These are phyloP conservation scores for Penicillium sclerotigenum DNA, from an alignment of 2,329 filamentous ascomycete genomes.

Conservation along the genomic window DNA sequence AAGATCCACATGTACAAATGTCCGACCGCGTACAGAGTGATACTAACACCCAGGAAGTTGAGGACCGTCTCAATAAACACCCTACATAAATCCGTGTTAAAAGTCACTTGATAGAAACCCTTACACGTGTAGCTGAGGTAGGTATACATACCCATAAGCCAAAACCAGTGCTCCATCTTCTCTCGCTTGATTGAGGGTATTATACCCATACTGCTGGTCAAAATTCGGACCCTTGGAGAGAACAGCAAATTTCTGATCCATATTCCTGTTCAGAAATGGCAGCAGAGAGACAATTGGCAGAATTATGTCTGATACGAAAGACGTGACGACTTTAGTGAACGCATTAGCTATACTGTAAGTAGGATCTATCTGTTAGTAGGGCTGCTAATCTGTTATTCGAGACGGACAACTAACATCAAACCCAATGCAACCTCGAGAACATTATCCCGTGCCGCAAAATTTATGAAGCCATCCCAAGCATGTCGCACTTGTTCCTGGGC, in stretches of 20 bases:
- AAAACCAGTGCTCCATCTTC: slow-evolving; percentile 69
- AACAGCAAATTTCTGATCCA: slow-evolving; percentile 71
- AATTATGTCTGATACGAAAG: slow-evolving; percentile 67
- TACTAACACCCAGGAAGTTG: slow-evolving; percentile 63
- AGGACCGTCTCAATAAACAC: slow-evolving; percentile 49
- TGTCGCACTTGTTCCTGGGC: slow-evolving; percentile 47
- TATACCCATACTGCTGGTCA: slow-evolving; percentile 56
- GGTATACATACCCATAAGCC: slow-evolving; percentile 60
- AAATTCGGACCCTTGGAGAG: slow-evolving; percentile 58
- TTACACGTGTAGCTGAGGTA: not conserved
- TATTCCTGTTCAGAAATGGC: slow-evolving; percentile 66
- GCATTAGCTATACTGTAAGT: slow-evolving; percentile 58
- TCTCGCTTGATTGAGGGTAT: slow-evolving; percentile 65
- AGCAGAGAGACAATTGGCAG: slow-evolving; percentile 67
- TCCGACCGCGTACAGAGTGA: slow-evolving; percentile 64
- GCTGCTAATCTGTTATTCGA: not conserved
- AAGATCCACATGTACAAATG: slow-evolving; percentile 60
- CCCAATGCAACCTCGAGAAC: slow-evolving; percentile 73
- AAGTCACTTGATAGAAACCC: not conserved
- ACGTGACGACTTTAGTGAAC: slow-evolving; percentile 69
- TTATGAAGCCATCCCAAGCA: slow-evolving; percentile 63
- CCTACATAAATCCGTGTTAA: slow-evolving; percentile 3
- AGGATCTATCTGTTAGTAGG: not conserved
- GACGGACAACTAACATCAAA: slow-evolving; percentile 55
- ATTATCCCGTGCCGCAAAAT: slow-evolving; percentile 72